Percentiles rank a stretch among this genome's conserved stretches.
These are phyloP conservation scores for Mrakia hoshinonis DNA, from an alignment of 768 basidiomycete species.

Conservation along the genomic window DNA sequence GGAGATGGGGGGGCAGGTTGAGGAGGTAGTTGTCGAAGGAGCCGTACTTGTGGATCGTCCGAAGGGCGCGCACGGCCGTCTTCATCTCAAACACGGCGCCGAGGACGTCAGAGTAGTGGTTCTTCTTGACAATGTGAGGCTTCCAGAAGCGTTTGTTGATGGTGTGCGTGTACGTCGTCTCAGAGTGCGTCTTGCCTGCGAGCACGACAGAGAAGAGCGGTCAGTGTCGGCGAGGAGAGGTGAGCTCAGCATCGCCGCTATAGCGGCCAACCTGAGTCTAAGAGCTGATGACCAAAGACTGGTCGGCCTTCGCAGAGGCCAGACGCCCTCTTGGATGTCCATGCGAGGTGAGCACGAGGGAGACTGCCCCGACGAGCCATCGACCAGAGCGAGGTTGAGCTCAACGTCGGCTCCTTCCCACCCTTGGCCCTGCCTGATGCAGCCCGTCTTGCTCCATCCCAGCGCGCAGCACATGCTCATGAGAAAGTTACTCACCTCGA, in stretches of 20 bases:
- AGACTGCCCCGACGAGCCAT: too few relatives aligned
- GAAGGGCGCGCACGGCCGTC: not conserved
- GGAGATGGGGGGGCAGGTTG: not conserved
- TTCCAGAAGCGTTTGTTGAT: not conserved
- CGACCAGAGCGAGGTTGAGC: too few relatives aligned
- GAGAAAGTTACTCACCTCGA: not conserved
- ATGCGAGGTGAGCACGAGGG: too few relatives aligned
- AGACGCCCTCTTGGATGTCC: too few relatives aligned
- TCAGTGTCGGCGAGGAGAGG: not conserved
- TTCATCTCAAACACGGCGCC: not conserved
- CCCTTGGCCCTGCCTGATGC: not conserved
- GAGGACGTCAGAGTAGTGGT: conserved; percentile 4
- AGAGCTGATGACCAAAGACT: too few relatives aligned
- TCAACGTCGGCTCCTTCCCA: too few relatives aligned
- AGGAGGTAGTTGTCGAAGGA: conserved; percentile 18
- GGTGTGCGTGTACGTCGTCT: conserved; percentile 6
- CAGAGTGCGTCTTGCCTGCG: not conserved
- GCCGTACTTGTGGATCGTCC: conserved; percentile 13
- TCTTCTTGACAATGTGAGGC: not conserved
- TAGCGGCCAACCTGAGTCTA: too few relatives aligned
- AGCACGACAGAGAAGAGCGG: not conserved
- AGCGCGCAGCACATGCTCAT: not conserved
- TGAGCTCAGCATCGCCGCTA: too few relatives aligned
- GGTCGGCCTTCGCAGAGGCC: too few relatives aligned
- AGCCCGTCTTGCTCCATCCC: not conserved